A percentile compares a stretch with the other conserved stretches of the same genome.
Evolutionary conservation across 2,329 filamentous ascomycete genomes (phyloP).

Genomic region (Sporothrix protearum): DNA sequence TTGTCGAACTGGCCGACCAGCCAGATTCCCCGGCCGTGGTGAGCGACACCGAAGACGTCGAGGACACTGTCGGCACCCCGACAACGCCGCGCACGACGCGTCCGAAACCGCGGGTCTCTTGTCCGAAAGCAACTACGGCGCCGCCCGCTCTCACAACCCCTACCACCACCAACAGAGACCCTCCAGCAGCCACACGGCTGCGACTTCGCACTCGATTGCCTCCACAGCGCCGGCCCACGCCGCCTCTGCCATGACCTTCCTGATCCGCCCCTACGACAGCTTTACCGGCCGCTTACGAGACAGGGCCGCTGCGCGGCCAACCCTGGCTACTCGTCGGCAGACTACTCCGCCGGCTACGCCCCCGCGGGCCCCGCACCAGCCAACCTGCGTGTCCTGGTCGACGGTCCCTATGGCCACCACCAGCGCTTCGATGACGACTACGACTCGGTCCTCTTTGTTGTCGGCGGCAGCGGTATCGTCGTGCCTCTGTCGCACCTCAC

Average conservation of each 20-base stretch:
- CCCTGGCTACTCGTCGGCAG: neutral
- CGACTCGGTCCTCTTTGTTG: slow-evolving; percentile 26
- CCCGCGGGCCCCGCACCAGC: neutral
- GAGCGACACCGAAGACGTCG: neutral
- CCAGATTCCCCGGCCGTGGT: neutral
- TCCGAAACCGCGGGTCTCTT: slow-evolving; percentile 9
- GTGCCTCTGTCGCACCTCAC: slow-evolving; percentile 27
- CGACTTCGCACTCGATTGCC: neutral
- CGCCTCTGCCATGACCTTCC: slow-evolving; percentile 24
- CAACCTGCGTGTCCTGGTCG: slow-evolving; percentile 25
- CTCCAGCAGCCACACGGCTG: neutral
- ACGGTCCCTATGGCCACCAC: slow-evolving; percentile 28
- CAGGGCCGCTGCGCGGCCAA: slow-evolving; percentile 22
- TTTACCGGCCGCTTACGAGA: slow-evolving; percentile 28
- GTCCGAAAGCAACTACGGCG: slow-evolving; percentile 6
- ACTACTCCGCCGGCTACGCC: neutral
- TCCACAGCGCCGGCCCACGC: neutral
- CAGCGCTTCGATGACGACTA: slow-evolving; percentile 18
- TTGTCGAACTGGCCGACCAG: slow-evolving; percentile 15
- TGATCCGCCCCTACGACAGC: slow-evolving; percentile 28
- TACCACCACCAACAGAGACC: slow-evolving; percentile 28
- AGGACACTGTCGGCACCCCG: neutral
- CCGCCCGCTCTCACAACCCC: slow-evolving; percentile 4
- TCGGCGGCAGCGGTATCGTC: slow-evolving; percentile 29
- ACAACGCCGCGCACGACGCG: neutral